A percentile compares a stretch with the other conserved stretches of the same genome.
Evolutionary conservation across 106 monocot genomes (phyloP).

Genomic region (Acanthochlamys bracteata): DNA sequence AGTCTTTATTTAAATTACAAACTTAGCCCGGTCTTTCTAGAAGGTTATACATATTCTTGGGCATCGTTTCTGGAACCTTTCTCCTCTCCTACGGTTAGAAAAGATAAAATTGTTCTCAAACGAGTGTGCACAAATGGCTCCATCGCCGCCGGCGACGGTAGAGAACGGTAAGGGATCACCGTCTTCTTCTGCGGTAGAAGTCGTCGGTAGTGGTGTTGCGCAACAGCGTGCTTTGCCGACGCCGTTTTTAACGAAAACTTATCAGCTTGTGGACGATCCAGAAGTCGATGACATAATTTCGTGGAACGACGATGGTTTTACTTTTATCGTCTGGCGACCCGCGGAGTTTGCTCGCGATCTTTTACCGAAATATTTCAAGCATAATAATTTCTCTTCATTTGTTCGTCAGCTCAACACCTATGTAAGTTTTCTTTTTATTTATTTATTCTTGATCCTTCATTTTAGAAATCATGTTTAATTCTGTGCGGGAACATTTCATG

Average conservation of each 20-base stretch:
- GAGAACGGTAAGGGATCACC: too few species aligned
- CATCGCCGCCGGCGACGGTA: too few species aligned
- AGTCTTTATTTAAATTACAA: too few species aligned
- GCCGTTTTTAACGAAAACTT: slow-evolving; percentile 14
- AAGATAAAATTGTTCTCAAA: too few species aligned
- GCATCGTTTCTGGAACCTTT: too few species aligned
- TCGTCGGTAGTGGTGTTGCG: not conserved
- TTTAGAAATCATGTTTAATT: too few species aligned
- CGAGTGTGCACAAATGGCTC: too few species aligned
- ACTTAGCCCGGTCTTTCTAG: too few species aligned
- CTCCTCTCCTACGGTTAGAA: too few species aligned
- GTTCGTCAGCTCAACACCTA: slow-evolving; percentile 21
- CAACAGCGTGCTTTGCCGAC: slow-evolving; percentile 8
- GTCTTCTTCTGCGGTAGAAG: too few species aligned
- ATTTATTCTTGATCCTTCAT: not conserved
- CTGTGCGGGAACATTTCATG: not conserved
- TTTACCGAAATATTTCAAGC: slow-evolving; percentile 7
- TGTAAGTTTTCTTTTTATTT: not conserved
- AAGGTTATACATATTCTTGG: too few species aligned
- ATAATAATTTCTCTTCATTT: slow-evolving; percentile 14
- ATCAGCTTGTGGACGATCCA: slow-evolving; percentile 15
- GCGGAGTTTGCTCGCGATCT: slow-evolving; percentile 20
- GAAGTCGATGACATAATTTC: slow-evolving; percentile 10
- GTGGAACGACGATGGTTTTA: slow-evolving; percentile 15
- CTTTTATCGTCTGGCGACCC: slow-evolving; percentile 18